Evolutionary conservation across 2,329 filamentous ascomycete genomes (phyloP), one percentile per base, ranked within the genome.

Genomic region (Aspergillus quadrilineatus): DNA sequence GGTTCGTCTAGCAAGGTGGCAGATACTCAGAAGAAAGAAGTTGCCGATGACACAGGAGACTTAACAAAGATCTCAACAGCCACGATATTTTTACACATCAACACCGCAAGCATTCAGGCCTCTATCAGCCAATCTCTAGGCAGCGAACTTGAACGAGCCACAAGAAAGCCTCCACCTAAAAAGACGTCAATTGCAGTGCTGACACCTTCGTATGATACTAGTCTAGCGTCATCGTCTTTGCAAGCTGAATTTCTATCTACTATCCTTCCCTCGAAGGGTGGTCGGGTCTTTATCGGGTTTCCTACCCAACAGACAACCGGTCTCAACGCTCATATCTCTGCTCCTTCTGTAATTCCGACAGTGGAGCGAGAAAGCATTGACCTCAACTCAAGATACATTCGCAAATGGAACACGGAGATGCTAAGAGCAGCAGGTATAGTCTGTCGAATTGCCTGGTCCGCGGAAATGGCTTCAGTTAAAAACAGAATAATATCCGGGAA

Each of bases 301-400:
- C 93, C 94, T 3, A 99, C 94, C 1, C 92, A 93, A 64, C 94
- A 99, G 76, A 99, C 94, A 0, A 99, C 95, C 0, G 94, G 93
- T 53, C 86, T 93, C 29, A 89, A 93, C 14, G 89, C 95, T 70
- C 94, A 99, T 72, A 89, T 99, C 30, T 97, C 93, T 10, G 94
- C 94, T 0, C 94, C 92, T 1, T 97, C 93, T 0, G 87, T 99
- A 12, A 99, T 99, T 56, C 94, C 94, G 0, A 99, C 94, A 0
- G 95, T 99, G 2, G 94, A 99, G 74, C 86, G 94, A 69, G 94
- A 99, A 71, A 94, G 91, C 53, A 96, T 99, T 56, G 94, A 99
- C 73, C 80, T 99, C 60, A 97, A 99, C 71, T 95, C 94, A 14
- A 86, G 92, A 55, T 96, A 92, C 80, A 93, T 99, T 14, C 88